Base-by-base conservation (phyloP, 768 basidiomycete genomes). In the Auricularia sp. region DNA sequence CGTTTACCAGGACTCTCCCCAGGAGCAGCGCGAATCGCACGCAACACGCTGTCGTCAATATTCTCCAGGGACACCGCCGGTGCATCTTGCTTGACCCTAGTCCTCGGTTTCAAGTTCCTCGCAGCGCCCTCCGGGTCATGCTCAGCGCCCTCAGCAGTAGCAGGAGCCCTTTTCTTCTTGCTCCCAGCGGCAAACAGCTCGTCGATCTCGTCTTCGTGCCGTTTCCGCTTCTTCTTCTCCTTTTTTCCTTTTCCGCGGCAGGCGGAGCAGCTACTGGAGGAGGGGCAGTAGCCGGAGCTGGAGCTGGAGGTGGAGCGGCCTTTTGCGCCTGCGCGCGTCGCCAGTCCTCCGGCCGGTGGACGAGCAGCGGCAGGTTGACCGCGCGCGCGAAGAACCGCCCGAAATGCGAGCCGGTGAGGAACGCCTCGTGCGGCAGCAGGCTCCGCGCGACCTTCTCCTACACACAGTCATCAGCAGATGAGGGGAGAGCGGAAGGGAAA, bases 401-500 rank as follows among this genome's bases (percentile, higher is more conserved):
- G 70, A 88, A 96, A 72, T 83, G 88, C 0, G 91, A 92, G 10
- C 80, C 86, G 0, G 86, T 84, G 14, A 98, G 83, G 18, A 79
- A 79, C 37, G 85, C 82, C 66, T 93, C 88, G 66, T 91, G 82
- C 1, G 83, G 76, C 14, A 92, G 75, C 11, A 98, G 78, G 29
- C 90, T 90, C 16, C 85, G 84, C 2, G 89, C 94, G 63, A 99
- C 92, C 75, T 95, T 96, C 77, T 97, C 94, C 92, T 96, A 29
- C 29, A 29, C 29, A 29, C 29, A 29, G 29, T 29, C 29, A 29
- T 29, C 29, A 29, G 29, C 29, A 29, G 29, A 29, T 29, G 29
- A 29, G 29, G 29, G 29, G 29, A 29, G 29, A 29, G 29, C 29
- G 29, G 29, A 29, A 29, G 29, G 29, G 29, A 29, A 29, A 29